phyloP scores from a whole-genome alignment of 2,329 filamentous ascomycete genomes.

The Coniochaeta sp. region DNA sequence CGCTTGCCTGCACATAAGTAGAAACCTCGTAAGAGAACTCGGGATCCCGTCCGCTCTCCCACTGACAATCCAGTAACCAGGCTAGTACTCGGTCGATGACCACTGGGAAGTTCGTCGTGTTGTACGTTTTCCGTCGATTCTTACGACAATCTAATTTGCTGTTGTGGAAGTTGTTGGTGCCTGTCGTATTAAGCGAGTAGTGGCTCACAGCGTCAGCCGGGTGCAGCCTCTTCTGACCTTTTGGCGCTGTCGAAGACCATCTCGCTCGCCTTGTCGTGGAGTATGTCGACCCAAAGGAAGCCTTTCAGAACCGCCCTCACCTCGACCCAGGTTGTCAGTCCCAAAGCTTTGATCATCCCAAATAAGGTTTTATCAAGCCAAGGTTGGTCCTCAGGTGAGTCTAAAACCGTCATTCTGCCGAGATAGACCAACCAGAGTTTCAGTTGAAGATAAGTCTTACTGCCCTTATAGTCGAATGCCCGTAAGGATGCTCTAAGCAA shows the following conservation, averaged over 20 bases:
- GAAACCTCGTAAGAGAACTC: too few species aligned
- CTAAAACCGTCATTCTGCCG: neutral
- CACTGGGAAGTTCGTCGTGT: neutral
- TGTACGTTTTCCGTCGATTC: neutral
- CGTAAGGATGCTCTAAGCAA: neutral
- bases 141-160: too few species aligned
- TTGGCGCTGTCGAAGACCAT: conserved; percentile 3
- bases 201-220: neutral
- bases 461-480: neutral
- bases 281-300: conserved; percentile 9
- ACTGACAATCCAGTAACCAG: too few species aligned
- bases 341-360: neutral
- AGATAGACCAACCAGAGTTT: neutral
- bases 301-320: conserved; percentile 4
- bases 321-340: conserved; percentile 4
- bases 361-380: neutral
- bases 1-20: too few species aligned
- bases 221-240: neutral
- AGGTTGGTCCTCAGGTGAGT: neutral
- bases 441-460: neutral
- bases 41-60: too few species aligned
- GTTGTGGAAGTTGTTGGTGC: neutral
- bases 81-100: neutral
- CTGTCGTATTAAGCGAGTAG: neutral
- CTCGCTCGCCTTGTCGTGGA: conserved; percentile 2